Percentiles rank a stretch among this genome's conserved stretches.
phyloP scores from a whole-genome alignment of 495 filamentous ascomycete species.

The Monascus purpureus region DNA sequence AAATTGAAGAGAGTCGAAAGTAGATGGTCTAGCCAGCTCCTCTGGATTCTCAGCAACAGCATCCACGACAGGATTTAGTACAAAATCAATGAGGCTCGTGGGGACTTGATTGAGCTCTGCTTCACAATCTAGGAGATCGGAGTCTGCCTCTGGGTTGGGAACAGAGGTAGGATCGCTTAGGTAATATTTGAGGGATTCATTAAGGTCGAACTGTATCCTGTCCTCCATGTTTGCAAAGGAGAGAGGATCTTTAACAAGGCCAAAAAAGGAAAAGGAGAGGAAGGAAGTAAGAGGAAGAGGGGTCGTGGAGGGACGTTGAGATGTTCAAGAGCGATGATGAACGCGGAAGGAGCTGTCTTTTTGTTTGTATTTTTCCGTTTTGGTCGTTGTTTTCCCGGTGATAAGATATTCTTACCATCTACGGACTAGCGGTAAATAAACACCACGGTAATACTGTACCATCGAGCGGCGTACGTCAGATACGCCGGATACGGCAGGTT shows the following conservation, averaged over 20 bases:
- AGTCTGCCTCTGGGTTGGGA: conserved; percentile 75
- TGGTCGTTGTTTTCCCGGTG: conserved; percentile 1
- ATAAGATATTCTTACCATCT: background rate
- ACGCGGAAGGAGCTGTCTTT: background rate
- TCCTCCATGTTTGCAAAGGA: conserved; percentile 50
- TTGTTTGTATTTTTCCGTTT: conserved; percentile 21
- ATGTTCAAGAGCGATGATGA: background rate
- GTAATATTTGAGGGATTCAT: conserved; percentile 88
- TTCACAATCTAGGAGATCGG: conserved; percentile 79
- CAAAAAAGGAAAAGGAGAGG: background rate
- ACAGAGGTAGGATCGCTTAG: conserved; percentile 78
- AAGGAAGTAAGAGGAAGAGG: background rate
- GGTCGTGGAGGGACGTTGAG: background rate
- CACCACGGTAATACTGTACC: background rate
- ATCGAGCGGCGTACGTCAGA: too few species aligned
- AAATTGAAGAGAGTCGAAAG: conserved; percentile 89
- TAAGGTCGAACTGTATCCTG: conserved; percentile 76
- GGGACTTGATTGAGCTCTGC: conserved; percentile 76
- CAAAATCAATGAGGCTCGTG: conserved; percentile 59
- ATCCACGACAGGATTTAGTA: conserved; percentile 87
- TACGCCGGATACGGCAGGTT: too few species aligned
- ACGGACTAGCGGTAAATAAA: background rate
- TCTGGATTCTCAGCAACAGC: conserved; percentile 84
- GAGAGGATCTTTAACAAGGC: conserved; percentile 7
- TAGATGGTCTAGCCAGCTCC: conserved; percentile 58